These are phyloP conservation scores for Acanthamoeba royreba DNA, from an alignment of 208 protist species.

Conservation along the genomic window DNA sequence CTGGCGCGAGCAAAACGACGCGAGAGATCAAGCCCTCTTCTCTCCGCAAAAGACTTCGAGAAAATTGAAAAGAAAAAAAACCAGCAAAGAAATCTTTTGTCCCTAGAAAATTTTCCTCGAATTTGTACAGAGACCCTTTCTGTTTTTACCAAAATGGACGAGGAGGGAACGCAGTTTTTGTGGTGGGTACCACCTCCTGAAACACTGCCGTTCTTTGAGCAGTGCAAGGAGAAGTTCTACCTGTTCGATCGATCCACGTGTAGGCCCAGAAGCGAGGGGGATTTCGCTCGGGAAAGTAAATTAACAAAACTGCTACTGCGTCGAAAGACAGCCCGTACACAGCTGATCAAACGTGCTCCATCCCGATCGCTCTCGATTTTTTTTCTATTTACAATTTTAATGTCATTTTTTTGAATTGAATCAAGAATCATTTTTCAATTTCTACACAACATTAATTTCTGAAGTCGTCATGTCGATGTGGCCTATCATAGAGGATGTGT, in stretches of 20 bases:
- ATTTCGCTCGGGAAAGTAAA: neutral
- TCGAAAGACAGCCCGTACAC: neutral
- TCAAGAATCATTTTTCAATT: too few species aligned
- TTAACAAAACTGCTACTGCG: neutral
- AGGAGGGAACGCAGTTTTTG: neutral
- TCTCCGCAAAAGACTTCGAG: neutral
- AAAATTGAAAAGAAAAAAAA: neutral
- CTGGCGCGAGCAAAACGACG: neutral
- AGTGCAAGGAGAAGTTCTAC: neutral
- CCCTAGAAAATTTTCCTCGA: too few species aligned
- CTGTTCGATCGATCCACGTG: neutral
- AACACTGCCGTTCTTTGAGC: neutral
- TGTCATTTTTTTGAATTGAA: neutral
- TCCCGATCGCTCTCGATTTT: neutral
- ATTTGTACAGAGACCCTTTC: neutral
- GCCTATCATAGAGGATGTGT: neutral
- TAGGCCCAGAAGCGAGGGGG: neutral
- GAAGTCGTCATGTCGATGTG: too few species aligned
- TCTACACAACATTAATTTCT: too few species aligned
- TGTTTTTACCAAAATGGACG: neutral
- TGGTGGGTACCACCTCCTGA: neutral
- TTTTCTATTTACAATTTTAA: neutral
- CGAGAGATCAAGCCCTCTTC: neutral
- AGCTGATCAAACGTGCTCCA: neutral
- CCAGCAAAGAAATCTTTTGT: neutral